These are phyloP conservation scores for Rhododendron ferrugineum DNA, from an alignment of 148 eudicot genomes.

Conservation along the genomic window DNA sequence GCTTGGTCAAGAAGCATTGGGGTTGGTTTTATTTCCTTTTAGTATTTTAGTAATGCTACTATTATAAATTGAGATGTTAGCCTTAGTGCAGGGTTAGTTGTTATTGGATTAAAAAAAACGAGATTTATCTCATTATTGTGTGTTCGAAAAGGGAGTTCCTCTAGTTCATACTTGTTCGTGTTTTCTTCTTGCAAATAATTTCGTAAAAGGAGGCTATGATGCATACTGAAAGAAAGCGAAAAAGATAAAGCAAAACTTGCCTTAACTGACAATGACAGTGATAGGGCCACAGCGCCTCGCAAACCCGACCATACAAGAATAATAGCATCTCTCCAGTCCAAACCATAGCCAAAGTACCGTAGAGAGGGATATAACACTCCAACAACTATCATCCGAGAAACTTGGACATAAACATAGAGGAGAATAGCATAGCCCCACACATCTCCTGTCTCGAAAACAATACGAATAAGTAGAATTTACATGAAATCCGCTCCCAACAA, in stretches of 20 bases:
- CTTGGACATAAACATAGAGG: conserved; percentile 68
- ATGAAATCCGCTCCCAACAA: neutral
- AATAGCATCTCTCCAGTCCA: conserved; percentile 94
- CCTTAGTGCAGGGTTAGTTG: no score
- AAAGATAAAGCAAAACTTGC: conserved; percentile 30
- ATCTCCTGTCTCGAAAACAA: conserved; percentile 36
- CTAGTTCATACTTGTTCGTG: no score
- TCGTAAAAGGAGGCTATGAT: no score
- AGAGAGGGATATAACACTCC: conserved; percentile 68
- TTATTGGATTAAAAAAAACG: no score
- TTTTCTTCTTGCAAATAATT: no score
- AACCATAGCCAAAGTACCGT: conserved; percentile 77
- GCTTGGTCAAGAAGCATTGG: no score
- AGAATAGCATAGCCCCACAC: conserved; percentile 89
- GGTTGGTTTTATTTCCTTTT: no score
- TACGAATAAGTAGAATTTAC: neutral
- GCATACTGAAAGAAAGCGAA: neutral
- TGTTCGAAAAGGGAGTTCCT: no score
- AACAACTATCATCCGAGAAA: conserved; percentile 65
- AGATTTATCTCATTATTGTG: no score
- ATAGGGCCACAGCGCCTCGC: conserved; percentile 88
- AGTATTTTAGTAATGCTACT: no score
- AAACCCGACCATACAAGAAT: conserved; percentile 87
- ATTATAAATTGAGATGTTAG: no score
- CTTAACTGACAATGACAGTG: conserved; percentile 92